Evolutionary conservation across 1,284 basidiomycete genomes (phyloP), one percentile per base, ranked within the genome.

Genomic region (Puccinia hordei): DNA sequence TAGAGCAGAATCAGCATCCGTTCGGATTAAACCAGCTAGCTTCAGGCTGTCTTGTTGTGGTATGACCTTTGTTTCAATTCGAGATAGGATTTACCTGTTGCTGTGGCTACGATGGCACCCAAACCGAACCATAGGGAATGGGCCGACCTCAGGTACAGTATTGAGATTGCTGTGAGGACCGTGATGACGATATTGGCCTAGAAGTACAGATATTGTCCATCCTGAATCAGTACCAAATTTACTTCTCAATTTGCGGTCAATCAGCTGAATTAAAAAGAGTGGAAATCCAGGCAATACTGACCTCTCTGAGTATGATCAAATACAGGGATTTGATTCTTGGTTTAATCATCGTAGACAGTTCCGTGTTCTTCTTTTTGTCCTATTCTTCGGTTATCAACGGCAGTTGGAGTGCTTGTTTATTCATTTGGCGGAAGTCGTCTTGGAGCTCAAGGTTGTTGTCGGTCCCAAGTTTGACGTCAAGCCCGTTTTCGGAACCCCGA

Each of bases 111-210:
- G 0, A 91, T 84, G 15, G 91, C 91, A 35, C 92, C 92, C 6
- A 86, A 85, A 19, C 87, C 87, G 83, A 93, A 93, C 86, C 91
- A 94, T 13, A 87, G 86, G 0, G 91, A 89, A 44, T 90, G 92
- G 24, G 89, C 89, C 19, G 91, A 91, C 65, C 89, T 88, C 0
- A 92, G 92, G 81, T 89, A 91, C 10, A 93, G 85, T 49, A 92
- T 86, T 76, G 88, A 86, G 33, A 85, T 81, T 8, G 89, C 90
- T 0, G 91, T 91, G 61, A 90, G 82, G 24, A 85, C 84, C 5
- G 89, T 90, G n/a, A 93, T 90, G 27, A 87, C 88, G 27, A 86
- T 83, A 68, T 87, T 86, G 10, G 86, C 87, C 87, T 87, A 33
- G 81, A 79, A 30, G 46, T 71, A 81, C 19, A 30, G 61, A 61